phyloP scores from a whole-genome alignment of 169 alveolate genomes.

The Cryptosporidium felis region DNA sequence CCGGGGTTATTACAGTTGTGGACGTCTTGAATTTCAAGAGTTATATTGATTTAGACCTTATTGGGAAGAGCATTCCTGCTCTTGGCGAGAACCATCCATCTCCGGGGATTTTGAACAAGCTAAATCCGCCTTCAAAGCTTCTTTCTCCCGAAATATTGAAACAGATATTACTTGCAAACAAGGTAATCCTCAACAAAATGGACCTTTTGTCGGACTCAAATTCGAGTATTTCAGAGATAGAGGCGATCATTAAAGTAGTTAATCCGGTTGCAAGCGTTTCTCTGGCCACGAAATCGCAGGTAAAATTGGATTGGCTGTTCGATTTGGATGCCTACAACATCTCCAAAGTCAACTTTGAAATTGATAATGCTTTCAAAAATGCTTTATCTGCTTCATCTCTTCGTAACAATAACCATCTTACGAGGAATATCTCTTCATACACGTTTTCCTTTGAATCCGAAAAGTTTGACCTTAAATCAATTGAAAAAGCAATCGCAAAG shows the following conservation, averaged over 20 bases:
- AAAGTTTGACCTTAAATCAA: not conserved
- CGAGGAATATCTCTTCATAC: constrained; percentile 13
- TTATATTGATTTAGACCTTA: constrained; percentile 12
- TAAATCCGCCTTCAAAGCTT: too few relatives aligned
- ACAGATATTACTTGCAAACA: constrained; percentile 82
- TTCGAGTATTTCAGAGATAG: not conserved
- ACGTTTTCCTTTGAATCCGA: not conserved
- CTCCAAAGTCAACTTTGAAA: not conserved
- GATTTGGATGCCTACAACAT: constrained; percentile 46
- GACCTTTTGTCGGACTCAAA: constrained; percentile 64
- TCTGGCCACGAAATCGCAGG: constrained; percentile 12
- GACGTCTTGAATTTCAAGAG: constrained; percentile 71
- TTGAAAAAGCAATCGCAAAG: constrained; percentile 31
- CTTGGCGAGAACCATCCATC: too few relatives aligned
- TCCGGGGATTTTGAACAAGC: too few relatives aligned
- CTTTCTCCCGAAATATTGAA: constrained; percentile 71
- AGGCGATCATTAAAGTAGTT: constrained; percentile 1
- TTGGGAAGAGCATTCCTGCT: not conserved
- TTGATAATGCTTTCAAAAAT: constrained; percentile 30
- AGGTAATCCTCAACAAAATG: constrained; percentile 79
- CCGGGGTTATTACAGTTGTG: constrained; percentile 79
- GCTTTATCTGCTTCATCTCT: not conserved
- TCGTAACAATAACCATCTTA: not conserved
- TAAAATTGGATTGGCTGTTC: constrained; percentile 59
- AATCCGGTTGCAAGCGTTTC: constrained; percentile 63